phyloP scores from a whole-genome alignment of 495 filamentous ascomycete species.

The Aspergillus ostianus region DNA sequence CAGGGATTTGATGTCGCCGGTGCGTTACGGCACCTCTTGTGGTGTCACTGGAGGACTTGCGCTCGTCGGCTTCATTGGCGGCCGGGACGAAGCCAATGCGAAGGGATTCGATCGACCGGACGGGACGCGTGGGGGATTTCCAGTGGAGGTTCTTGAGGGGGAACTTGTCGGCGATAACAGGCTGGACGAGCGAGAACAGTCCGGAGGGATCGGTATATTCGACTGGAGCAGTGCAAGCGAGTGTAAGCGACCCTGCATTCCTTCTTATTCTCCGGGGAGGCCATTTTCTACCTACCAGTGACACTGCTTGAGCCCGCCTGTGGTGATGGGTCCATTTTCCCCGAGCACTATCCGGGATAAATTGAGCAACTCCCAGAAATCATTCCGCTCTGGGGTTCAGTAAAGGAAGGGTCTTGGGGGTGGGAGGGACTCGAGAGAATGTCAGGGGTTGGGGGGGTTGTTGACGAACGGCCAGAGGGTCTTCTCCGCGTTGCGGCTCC shows the following conservation, averaged over 20 bases:
- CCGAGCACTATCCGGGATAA: slow-evolving; percentile 31
- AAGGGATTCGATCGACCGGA: slow-evolving; percentile 88
- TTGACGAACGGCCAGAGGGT: background rate
- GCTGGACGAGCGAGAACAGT: slow-evolving; percentile 76
- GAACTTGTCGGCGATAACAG: slow-evolving; percentile 71
- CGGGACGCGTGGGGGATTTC: slow-evolving; percentile 87
- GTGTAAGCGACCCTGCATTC: slow-evolving; percentile 7
- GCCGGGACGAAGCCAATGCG: slow-evolving; percentile 80
- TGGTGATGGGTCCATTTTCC: slow-evolving; percentile 47
- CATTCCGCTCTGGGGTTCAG: slow-evolving; percentile 29
- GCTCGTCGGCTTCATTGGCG: slow-evolving; percentile 32
- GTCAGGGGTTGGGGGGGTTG: background rate
- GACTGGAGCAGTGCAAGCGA: slow-evolving; percentile 27
- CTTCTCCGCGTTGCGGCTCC: slow-evolving; percentile 7
- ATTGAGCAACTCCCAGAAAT: slow-evolving; percentile 22
- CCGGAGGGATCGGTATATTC: slow-evolving; percentile 87
- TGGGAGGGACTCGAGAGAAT: background rate
- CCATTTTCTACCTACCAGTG: slow-evolving; percentile 36
- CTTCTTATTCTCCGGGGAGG: slow-evolving; percentile 1
- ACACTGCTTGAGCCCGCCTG: slow-evolving; percentile 51
- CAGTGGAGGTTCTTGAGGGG: slow-evolving; percentile 94
- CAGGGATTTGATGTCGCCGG: slow-evolving; percentile 92
- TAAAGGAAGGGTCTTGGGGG: background rate
- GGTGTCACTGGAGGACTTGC: slow-evolving; percentile 36
- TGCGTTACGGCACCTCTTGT: slow-evolving; percentile 45